Conservation (phyloP, 192 early-diverging fungal species). For the Spinellus fusiger region DNA sequence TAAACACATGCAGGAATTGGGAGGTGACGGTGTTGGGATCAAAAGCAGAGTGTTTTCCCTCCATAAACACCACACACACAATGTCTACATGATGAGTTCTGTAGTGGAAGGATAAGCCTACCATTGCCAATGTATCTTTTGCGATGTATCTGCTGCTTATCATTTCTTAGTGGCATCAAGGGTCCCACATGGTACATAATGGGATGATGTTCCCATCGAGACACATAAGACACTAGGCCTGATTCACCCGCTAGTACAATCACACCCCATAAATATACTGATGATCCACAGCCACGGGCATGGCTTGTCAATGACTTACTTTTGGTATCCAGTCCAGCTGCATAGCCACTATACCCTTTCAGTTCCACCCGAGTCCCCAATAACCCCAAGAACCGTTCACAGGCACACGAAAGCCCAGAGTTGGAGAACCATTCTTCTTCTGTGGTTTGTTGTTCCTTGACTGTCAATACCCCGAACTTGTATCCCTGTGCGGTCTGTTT, state of each 20-base stretch:
- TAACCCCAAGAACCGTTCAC: conserved; percentile 59
- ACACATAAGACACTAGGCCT: conserved; percentile 61
- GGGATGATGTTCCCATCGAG: conserved; percentile 72
- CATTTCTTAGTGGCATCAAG: conserved; percentile 58
- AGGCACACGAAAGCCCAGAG: conserved; percentile 43
- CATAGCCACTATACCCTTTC: conserved; percentile 68
- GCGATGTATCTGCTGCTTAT: conserved; percentile 61
- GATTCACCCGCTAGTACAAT: conserved; percentile 47
- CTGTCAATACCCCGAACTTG: conserved; percentile 75
- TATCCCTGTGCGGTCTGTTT: conserved; percentile 42
- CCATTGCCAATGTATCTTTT: conserved; percentile 58
- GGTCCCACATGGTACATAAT: conserved; percentile 82
- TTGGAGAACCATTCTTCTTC: conserved; percentile 78
- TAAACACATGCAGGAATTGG: conserved; percentile 52
- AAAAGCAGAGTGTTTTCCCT: conserved; percentile 35
- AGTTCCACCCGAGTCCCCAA: conserved; percentile 65
- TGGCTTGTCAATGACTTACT: conserved; percentile 41
- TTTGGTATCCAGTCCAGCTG: conserved; percentile 69
- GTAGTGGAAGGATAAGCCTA: conserved; percentile 1
- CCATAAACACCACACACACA: conserved; percentile 54
- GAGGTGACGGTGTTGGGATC: conserved; percentile 41
- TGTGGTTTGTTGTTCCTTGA: conserved; percentile 54
- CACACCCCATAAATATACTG: background rate
- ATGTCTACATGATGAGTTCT: conserved; percentile 37
- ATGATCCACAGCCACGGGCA: too few species aligned